A percentile compares a stretch with the other conserved stretches of the same genome.
Conservation (phyloP, 139 green algal genomes). For the Eudorina sp. region DNA sequence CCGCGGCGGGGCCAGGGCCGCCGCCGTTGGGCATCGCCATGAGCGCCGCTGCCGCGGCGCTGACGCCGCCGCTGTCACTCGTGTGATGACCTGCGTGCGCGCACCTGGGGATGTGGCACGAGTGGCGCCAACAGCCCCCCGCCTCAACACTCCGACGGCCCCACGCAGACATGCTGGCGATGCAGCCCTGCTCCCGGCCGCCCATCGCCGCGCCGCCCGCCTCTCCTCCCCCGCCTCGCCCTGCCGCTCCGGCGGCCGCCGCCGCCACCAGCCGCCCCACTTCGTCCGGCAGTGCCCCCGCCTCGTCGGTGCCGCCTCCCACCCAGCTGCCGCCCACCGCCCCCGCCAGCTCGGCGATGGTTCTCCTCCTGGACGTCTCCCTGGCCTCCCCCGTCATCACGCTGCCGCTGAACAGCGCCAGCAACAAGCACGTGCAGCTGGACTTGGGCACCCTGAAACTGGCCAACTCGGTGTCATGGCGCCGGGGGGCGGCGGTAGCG, state of each 20-base stretch:
- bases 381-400: conserved; percentile 84
- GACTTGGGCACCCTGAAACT: conserved; percentile 83
- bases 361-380: conserved; percentile 83
- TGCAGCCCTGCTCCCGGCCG: conserved; percentile 46
- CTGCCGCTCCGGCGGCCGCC: not conserved
- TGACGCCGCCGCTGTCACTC: conserved; percentile 15
- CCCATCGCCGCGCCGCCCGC: not conserved
- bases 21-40: not conserved
- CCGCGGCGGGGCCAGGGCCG: not conserved
- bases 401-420: conserved; percentile 74
- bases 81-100: not conserved
- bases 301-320: not conserved
- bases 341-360: conserved; percentile 37
- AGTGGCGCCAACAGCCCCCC: too few species aligned
- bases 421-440: conserved; percentile 67
- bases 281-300: too few species aligned
- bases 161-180: conserved; percentile 67
- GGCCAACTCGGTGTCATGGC: conserved; percentile 73
- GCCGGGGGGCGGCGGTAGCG: conserved; percentile 41
- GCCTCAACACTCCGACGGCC: too few species aligned
- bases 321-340: not conserved
- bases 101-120: too few species aligned
- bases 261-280: not conserved
- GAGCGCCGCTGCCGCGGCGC: not conserved
- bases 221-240: not conserved